Evolutionary conservation across 2,329 filamentous ascomycete genomes (phyloP), one percentile per base, ranked within the genome.

Genomic region (Trichophyton schoenleinii): DNA sequence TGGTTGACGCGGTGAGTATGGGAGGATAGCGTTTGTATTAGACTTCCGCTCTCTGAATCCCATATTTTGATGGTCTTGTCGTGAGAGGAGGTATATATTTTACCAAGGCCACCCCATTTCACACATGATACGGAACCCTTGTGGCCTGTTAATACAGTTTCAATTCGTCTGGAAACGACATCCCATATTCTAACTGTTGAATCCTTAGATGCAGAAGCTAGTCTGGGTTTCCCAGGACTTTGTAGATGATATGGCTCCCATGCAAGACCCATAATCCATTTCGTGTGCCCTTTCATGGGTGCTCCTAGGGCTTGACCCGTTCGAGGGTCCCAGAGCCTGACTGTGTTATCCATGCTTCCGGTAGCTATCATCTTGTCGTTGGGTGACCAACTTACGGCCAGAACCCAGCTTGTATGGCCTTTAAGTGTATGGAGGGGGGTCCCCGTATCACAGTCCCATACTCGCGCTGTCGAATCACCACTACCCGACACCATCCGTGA

Each of bases 1-100:
- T 96, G 90, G 71, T 99, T 99, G 34, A 99, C 89, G 84, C 92
- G 95, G 71, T 97, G 94, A 0, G 88, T 89, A 71, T 99, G 95
- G 1, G 87, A 81, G 20, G 83, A 84, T 7, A 97, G 78, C 0
- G 87, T 91, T 72, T 94, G 88, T 60, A 90, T 78, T 22, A 96
- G 78, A 1, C 86, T 90, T 34, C 92, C 94, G 65, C 87, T 85
- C 44, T 81, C 80, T 0, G 88, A 83, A 69, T 94, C 86, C 91
- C 92, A 99, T 3, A 96, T 84, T 67, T 92, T 91, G 67, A 97
- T 84, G 0, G 87, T 92, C 78, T 95, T 95, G 77, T 96, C 92
- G 71, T 95, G 91, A 38, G 89, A 95, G 20, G 83, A 84, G 6
- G 88, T 90, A 76, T 94, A 95, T 65, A 95, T 86, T 62, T 83